These are phyloP conservation scores for Solanum boliviense DNA, from an alignment of 257 asterid species.

Conservation along the genomic window DNA sequence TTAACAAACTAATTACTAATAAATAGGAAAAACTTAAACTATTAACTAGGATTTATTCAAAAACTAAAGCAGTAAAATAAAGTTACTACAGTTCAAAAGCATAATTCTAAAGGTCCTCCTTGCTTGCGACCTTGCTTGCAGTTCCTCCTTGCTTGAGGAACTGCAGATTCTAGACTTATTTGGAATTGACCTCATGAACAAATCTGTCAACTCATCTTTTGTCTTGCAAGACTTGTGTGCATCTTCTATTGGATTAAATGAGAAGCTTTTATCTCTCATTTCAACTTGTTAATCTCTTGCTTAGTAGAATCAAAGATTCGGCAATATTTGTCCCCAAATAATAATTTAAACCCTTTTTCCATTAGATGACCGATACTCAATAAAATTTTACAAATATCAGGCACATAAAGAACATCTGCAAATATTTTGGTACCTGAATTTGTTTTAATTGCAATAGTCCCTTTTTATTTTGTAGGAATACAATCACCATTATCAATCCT, in stretches of 20 bases:
- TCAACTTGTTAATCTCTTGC: neutral
- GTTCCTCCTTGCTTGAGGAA: neutral
- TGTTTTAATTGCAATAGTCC: neutral
- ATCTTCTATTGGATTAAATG: neutral
- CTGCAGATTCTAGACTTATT: neutral
- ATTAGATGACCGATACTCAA: neutral
- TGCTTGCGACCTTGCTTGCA: neutral
- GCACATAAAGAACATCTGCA: neutral
- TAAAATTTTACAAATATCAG: too few species aligned
- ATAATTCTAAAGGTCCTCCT: neutral
- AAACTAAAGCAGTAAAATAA: neutral
- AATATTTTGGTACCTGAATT: neutral
- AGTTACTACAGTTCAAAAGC: neutral
- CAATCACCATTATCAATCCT: neutral
- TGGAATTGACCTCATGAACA: neutral
- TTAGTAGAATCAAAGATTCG: neutral
- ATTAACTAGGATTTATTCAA: neutral
- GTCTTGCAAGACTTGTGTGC: neutral
- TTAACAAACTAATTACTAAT: too few species aligned
- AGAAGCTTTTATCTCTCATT: neutral
- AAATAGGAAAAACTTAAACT: neutral
- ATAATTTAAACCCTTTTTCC: neutral
- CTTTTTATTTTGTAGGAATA: neutral
- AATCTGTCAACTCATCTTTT: neutral
- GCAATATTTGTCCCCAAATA: neutral